phyloP scores from a whole-genome alignment of 177 flowering plant genomes.

The Vitis hybrid region DNA sequence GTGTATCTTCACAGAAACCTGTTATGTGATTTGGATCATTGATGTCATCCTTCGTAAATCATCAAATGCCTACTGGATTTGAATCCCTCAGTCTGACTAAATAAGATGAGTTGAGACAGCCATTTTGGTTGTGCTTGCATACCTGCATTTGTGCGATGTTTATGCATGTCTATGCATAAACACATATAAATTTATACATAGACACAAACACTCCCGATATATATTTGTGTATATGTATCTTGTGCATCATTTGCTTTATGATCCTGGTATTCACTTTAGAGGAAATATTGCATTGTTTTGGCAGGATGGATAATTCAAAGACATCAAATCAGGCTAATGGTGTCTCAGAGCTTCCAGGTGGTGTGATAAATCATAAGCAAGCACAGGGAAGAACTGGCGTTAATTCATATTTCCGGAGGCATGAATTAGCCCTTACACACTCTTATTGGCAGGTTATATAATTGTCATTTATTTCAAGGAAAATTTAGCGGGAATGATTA shows the following conservation, averaged over 20 bases:
- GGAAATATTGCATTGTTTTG: slow-evolving; percentile 10
- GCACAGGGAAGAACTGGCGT: slow-evolving; percentile 54
- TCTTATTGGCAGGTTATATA: slow-evolving; percentile 86
- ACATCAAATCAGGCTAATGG: slow-evolving; percentile 28
- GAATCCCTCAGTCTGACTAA: no score
- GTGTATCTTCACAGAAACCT: no score
- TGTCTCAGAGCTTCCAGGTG: slow-evolving; percentile 24
- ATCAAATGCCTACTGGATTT: no score
- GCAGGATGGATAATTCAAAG: slow-evolving; percentile 52
- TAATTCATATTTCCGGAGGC: slow-evolving; percentile 71
- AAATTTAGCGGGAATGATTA: slow-evolving; percentile 6
- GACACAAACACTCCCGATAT: no score
- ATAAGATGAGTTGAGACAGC: no score
- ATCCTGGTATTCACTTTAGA: not conserved
- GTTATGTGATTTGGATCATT: no score
- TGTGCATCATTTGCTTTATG: not conserved
- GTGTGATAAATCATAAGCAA: slow-evolving; percentile 27
- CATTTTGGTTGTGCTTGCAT: no score
- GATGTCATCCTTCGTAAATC: no score
- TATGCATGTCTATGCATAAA: no score
- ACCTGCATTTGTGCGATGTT: no score
- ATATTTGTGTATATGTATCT: not conserved
- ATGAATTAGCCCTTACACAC: slow-evolving; percentile 57
- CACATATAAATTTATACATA: no score
- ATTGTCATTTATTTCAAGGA: not conserved